Percentiles rank a stretch among this genome's conserved stretches.
Conservation (phyloP, 1,139 yeast genomes). For the Taiozyma sp. region DNA sequence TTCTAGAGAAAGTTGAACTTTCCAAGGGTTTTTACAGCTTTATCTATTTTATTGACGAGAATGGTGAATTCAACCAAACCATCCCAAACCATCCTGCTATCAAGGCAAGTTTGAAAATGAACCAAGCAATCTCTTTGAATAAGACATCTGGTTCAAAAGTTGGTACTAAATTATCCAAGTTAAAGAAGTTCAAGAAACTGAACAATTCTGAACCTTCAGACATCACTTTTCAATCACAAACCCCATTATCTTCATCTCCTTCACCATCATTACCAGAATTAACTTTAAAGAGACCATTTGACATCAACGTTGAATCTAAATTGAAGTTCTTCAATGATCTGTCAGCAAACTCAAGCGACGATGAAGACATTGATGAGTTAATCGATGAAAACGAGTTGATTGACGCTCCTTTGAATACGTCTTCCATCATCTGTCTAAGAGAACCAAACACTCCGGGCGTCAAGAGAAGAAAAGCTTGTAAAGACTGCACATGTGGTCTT, state of each 20-base stretch:
- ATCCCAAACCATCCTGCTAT: slow-evolving; percentile 21
- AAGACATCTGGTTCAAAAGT: slow-evolving; percentile 8
- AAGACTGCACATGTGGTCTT: slow-evolving; percentile 96
- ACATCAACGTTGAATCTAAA: slow-evolving; percentile 23
- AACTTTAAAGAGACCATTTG: slow-evolving; percentile 19
- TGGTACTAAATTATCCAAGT: slow-evolving; percentile 21
- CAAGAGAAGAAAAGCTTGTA: slow-evolving; percentile 82
- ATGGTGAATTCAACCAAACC: slow-evolving; percentile 15
- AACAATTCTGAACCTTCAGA: slow-evolving; percentile 5
- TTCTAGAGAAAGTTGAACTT: slow-evolving; percentile 16
- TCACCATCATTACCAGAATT: slow-evolving; percentile 16
- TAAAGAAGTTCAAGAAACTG: slow-evolving; percentile 21
- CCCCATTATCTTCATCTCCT: slow-evolving; percentile 9
- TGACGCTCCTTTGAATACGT: slow-evolving; percentile 24
- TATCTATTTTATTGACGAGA: slow-evolving; percentile 19
- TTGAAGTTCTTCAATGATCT: slow-evolving; percentile 17
- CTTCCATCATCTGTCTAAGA: slow-evolving; percentile 21
- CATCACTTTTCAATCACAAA: background rate
- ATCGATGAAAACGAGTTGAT: slow-evolving; percentile 42
- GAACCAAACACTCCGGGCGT: slow-evolving; percentile 40
- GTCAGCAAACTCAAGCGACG: slow-evolving; percentile 11
- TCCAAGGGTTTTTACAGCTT: slow-evolving; percentile 18
- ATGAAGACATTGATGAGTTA: slow-evolving; percentile 28
- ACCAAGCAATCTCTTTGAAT: slow-evolving; percentile 5
- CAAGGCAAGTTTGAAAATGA: slow-evolving; percentile 11